These are phyloP conservation scores for Daldinia decipiens DNA, from an alignment of 495 filamentous ascomycete genomes.

Conservation along the genomic window DNA sequence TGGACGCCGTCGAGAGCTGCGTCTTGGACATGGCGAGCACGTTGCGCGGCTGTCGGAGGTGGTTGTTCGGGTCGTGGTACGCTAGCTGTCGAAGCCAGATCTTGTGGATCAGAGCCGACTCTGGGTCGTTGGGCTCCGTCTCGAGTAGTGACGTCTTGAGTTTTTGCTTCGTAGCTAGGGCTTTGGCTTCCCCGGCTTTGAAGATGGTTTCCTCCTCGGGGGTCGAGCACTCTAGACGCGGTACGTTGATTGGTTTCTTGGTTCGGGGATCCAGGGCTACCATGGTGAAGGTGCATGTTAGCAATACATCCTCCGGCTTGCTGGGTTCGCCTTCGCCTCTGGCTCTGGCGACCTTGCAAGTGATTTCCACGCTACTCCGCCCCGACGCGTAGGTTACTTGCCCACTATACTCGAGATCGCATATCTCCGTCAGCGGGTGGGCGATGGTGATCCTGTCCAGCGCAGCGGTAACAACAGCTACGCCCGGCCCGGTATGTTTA, in stretches of 20 bases:
- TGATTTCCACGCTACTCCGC: constrained; percentile 82
- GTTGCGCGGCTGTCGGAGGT: constrained; percentile 67
- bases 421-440: constrained; percentile 77
- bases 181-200: constrained; percentile 75
- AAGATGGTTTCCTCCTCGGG: constrained; percentile 77
- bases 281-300: constrained; percentile 89
- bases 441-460: constrained; percentile 83
- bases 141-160: constrained; percentile 72
- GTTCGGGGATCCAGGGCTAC: constrained; percentile 77
- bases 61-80: constrained; percentile 71
- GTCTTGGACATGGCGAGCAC: constrained; percentile 75
- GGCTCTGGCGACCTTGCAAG: constrained; percentile 75
- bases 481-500: constrained; percentile 80
- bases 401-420: constrained; percentile 81
- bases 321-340: constrained; percentile 64
- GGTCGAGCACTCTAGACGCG: constrained; percentile 71
- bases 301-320: constrained; percentile 74
- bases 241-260: constrained; percentile 66
- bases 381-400: constrained; percentile 85
- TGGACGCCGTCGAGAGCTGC: constrained; percentile 72
- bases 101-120: constrained; percentile 80
- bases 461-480: constrained; percentile 83
- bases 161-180: constrained; percentile 74
- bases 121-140: constrained; percentile 78
- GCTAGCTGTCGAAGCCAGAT: constrained; percentile 80